Base-by-base conservation (phyloP, 2,329 filamentous ascomycete species). In the Epichloe gansuensis region DNA sequence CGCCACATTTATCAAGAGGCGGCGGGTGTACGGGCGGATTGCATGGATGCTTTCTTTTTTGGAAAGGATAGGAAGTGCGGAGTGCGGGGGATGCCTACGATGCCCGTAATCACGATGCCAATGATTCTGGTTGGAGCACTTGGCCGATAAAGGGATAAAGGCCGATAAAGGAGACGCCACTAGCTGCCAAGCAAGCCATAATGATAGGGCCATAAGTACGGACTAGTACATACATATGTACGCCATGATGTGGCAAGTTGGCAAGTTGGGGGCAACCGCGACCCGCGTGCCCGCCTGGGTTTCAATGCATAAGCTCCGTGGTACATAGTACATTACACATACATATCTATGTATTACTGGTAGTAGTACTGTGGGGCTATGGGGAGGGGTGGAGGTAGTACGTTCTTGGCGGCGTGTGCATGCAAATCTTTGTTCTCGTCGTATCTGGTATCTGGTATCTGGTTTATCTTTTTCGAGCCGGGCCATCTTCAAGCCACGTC, bases 91-190 rank as follows among this genome's bases (percentile, higher is more conserved):
- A 8, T 13, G 12, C 34, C 12, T 7, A 35, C 12, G 34, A 12
- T 21, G 31, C 31, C 31, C 9, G 50, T 45, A 17, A 41, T 44
- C n/a, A 45, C 40, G 35, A 27, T 45, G 35, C 11, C 12, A 21
- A 46, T 23, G 5, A 34, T 31, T 36, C 4, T 23, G 21, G 17
- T 39, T 38, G 46, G 41, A 25, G 15, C 42, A 31, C 47, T 36
- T 17, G 52, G 49, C 52, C 49, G 52, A 53, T 52, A 47, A 31
- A 31, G 52, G 52, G 52, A 53, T 52, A 43, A 31, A 31, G 52
- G 52, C 52, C 49, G 52, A 53, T 46, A 35, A 44, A 53, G 52
- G 49, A 53, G 52, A 9, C 52, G 51, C 47, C 50, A 48, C 50
- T 2, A 21, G 17, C 17, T 21, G 17, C 17, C 17, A 21, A 21